Evolutionary conservation across 2,329 filamentous ascomycete species (phyloP).

Genomic region (Dactylellina leptospora): DNA sequence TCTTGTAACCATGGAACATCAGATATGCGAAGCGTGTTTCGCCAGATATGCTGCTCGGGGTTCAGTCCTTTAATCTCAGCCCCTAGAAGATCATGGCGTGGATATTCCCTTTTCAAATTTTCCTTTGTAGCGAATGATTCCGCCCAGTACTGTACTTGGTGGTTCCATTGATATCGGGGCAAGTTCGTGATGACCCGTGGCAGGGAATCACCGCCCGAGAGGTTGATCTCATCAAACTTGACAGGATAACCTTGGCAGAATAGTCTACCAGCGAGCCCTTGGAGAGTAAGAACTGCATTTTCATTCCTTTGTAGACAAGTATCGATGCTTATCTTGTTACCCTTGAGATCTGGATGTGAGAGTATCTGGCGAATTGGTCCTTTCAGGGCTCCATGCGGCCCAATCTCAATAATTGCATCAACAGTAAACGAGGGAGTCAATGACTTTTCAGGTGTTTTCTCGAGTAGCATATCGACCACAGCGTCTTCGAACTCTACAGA

Average conservation of each 20-base stretch:
- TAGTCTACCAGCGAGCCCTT: constrained; percentile 1
- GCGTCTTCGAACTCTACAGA: constrained; percentile 2
- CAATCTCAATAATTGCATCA: constrained; percentile 51
- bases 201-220: neutral
- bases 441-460: neutral
- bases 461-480: neutral
- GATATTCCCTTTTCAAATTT: constrained; percentile 1
- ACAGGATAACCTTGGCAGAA: constrained; percentile 51
- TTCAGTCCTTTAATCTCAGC: constrained; percentile 4
- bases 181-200: constrained; percentile 36
- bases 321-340: constrained; percentile 7
- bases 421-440: neutral
- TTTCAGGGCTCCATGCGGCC: constrained; percentile 51
- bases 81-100: constrained; percentile 27
- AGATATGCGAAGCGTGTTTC: constrained; percentile 60
- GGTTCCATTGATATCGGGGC: constrained; percentile 35
- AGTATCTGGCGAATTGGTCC: constrained; percentile 41
- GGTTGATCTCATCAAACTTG: constrained; percentile 28
- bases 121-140: neutral
- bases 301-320: neutral
- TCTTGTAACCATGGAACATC: constrained; percentile 64
- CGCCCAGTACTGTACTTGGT: neutral
- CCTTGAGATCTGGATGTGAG: constrained; percentile 1
- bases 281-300: neutral
- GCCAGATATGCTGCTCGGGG: constrained; percentile 60